Conservation (phyloP, 306 rosid species). For the Acacia confusa region DNA sequence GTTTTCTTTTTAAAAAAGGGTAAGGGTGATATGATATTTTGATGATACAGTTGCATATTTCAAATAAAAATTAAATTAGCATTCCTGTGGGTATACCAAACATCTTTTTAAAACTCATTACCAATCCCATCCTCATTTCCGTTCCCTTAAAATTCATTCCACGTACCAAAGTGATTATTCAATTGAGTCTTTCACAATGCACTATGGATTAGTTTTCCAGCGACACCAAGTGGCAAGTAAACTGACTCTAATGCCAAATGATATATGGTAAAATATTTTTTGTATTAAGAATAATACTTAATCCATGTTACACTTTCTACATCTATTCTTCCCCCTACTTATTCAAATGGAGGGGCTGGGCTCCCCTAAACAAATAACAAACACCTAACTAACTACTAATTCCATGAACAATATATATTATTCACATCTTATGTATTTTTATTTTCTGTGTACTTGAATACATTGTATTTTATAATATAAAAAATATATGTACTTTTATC, state of each 20-base stretch:
- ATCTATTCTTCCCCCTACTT: neutral
- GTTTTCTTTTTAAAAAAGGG: neutral
- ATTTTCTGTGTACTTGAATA: neutral
- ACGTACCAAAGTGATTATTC: neutral
- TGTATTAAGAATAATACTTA: no score
- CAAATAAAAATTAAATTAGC: neutral
- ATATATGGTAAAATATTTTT: no score
- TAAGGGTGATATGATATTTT: neutral
- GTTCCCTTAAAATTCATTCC: neutral
- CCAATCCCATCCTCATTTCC: neutral
- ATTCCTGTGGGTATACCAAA: neutral
- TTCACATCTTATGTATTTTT: neutral
- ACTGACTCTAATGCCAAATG: neutral
- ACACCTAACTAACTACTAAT: neutral
- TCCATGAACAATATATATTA: neutral
- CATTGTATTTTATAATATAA: neutral
- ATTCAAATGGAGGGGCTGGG: neutral
- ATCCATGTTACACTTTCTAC: neutral
- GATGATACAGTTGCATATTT: neutral
- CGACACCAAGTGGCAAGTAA: neutral
- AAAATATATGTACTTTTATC: neutral
- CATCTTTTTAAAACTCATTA: neutral
- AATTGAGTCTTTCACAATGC: no score
- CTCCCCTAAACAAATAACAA: neutral
- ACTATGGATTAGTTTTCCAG: no score